Conservation (phyloP, 768 basidiomycete species). For the Termitomyces sp. region DNA sequence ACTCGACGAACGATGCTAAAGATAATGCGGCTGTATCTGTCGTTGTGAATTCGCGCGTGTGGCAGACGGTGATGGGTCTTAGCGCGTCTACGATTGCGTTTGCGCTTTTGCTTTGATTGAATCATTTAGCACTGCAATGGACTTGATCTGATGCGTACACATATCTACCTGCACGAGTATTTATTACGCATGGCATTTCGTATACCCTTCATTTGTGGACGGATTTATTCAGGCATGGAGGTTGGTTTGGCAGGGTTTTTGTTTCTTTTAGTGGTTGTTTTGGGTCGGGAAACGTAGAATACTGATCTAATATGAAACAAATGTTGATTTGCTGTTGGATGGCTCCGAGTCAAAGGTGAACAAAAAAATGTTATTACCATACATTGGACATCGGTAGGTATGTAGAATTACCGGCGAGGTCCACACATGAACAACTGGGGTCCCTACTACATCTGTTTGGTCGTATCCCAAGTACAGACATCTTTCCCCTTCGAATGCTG, state of each 20-base stretch:
- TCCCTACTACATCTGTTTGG: too few species aligned
- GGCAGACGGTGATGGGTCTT: constrained; percentile 17
- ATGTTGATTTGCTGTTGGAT: not conserved
- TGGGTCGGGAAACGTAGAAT: not conserved
- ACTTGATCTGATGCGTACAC: constrained; percentile 1
- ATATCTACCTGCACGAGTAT: constrained; percentile 2
- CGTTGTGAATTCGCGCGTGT: constrained; percentile 14
- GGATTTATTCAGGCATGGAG: not conserved
- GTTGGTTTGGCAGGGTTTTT: not conserved
- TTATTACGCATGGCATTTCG: not conserved
- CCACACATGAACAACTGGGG: too few species aligned
- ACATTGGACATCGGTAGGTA: too few species aligned
- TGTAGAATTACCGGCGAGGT: too few species aligned
- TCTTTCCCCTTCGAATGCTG: too few species aligned
- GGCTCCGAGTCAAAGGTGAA: not conserved
- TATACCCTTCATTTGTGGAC: not conserved
- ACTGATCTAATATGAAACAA: not conserved
- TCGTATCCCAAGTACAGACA: too few species aligned
- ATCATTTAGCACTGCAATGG: not conserved
- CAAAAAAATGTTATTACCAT: not conserved
- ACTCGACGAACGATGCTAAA: constrained; percentile 11
- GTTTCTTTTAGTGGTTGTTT: not conserved
- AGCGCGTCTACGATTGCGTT: constrained; percentile 12
- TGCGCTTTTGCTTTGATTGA: constrained; percentile 11
- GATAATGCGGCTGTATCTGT: constrained; percentile 14